A percentile compares a stretch with the other conserved stretches of the same genome.
Conservation (phyloP, 495 filamentous ascomycete genomes). For the Neurospora cerealis region DNA sequence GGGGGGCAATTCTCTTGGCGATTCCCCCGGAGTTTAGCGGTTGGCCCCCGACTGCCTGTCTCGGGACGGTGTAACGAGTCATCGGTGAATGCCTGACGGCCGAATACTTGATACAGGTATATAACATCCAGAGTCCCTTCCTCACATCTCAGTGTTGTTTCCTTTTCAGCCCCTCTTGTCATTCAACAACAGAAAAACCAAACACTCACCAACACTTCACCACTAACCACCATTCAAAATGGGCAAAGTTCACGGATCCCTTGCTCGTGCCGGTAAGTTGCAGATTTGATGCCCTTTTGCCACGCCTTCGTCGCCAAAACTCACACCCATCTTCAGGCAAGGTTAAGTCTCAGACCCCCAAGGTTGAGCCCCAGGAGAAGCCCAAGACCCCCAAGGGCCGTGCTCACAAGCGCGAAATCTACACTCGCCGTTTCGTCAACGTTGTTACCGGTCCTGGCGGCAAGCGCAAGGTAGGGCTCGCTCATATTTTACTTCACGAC, state of each 20-base stretch:
- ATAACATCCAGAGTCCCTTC: background rate
- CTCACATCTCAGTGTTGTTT: background rate
- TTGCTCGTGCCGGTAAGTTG: constrained; percentile 78
- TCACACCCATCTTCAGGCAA: constrained; percentile 31
- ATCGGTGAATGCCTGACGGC: background rate
- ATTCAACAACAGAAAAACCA: background rate
- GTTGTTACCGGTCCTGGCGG: constrained; percentile 59
- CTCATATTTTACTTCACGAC: background rate
- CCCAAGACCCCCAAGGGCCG: constrained; percentile 76
- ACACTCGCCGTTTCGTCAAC: constrained; percentile 87
- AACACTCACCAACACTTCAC: background rate
- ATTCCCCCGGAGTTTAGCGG: background rate
- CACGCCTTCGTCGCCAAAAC: background rate
- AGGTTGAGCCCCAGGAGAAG: constrained; percentile 69
- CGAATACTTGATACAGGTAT: background rate
- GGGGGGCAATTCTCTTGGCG: background rate
- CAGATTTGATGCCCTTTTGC: background rate
- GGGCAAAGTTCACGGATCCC: constrained; percentile 86
- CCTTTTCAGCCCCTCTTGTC: background rate
- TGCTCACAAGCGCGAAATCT: constrained; percentile 77
- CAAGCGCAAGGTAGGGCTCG: constrained; percentile 64
- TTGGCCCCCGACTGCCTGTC: background rate
- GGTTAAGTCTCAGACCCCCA: constrained; percentile 87
- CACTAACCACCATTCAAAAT: constrained; percentile 46
- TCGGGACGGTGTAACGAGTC: background rate